Conservation (phyloP, 2,329 filamentous ascomycete species). For the Bipolaris victoriae region DNA sequence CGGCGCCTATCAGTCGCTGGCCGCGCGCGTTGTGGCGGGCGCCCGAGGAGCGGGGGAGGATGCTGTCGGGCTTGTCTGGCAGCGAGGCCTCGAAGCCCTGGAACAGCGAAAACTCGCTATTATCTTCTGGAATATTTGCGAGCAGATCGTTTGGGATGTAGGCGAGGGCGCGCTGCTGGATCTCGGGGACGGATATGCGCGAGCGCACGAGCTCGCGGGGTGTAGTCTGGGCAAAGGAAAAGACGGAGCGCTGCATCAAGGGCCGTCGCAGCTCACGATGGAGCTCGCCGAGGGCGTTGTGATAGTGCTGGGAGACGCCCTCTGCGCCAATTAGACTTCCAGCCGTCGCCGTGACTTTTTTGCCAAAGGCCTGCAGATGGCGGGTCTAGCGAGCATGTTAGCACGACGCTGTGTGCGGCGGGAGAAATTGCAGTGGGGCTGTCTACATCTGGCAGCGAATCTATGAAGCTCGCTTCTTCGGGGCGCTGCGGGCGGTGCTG, state of each 20-base stretch:
- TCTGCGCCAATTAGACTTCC: constrained; percentile 78
- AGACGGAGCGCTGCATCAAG: constrained; percentile 83
- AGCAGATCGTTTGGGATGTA: constrained; percentile 91
- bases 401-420: constrained; percentile 14
- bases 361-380: constrained; percentile 87
- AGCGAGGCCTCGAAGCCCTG: constrained; percentile 94
- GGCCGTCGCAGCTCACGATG: constrained; percentile 88
- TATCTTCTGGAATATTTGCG: constrained; percentile 83
- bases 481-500: constrained; percentile 9
- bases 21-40: constrained; percentile 74
- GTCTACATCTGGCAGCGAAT: constrained; percentile 41
- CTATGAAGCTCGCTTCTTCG: constrained; percentile 41
- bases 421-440: constrained; percentile 4
- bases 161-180: constrained; percentile 88
- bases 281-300: constrained; percentile 84
- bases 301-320: constrained; percentile 71
- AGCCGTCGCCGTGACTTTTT: constrained; percentile 93
- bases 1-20: constrained; percentile 72
- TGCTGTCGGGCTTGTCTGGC: constrained; percentile 68
- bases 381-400: constrained; percentile 66
- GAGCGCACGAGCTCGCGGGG: constrained; percentile 94
- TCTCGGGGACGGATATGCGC: constrained; percentile 87
- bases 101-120: constrained; percentile 89
- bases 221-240: constrained; percentile 86
- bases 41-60: constrained; percentile 57